phyloP scores from a whole-genome alignment of 2,329 filamentous ascomycete genomes.

The Venturia oleaginea region DNA sequence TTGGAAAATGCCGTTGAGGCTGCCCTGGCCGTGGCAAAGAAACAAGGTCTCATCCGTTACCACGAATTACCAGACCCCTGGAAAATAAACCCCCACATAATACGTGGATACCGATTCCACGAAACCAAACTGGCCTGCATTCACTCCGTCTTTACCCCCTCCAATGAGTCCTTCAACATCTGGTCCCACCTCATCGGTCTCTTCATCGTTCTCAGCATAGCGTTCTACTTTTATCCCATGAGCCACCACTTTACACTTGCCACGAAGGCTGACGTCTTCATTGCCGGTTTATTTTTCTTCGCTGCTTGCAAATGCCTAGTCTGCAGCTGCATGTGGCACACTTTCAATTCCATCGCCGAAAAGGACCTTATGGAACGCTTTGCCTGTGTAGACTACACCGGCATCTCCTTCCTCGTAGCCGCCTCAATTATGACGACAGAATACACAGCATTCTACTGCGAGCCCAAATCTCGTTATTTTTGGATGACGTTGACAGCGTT shows the following conservation, averaged over 20 bases:
- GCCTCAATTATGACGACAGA: conserved; percentile 97
- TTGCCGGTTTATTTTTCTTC: conserved; percentile 91
- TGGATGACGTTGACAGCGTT: conserved; percentile 77
- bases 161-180: conserved; percentile 95
- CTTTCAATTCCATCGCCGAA: conserved; percentile 94
- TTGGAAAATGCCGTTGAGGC: conserved; percentile 58
- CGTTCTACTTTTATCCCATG: conserved; percentile 92
- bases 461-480: conserved; percentile 72
- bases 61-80: conserved; percentile 85
- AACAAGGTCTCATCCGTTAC: conserved; percentile 78
- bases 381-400: conserved; percentile 96
- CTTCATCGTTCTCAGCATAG: conserved; percentile 76
- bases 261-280: conserved; percentile 79
- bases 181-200: conserved; percentile 92
- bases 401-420: conserved; percentile 88
- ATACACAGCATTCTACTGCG: conserved; percentile 98
- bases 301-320: conserved; percentile 90
- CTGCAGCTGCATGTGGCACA: conserved; percentile 96
- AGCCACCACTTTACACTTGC: conserved; percentile 79
- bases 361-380: conserved; percentile 86
- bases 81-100: conserved; percentile 91
- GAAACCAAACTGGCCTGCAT: conserved; percentile 87
- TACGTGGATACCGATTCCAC: conserved; percentile 83
- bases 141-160: conserved; percentile 70
- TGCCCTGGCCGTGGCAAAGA: conserved; percentile 64